Conservation (phyloP, 1,139 yeast species). For the Yamadazyma atmosphaerica region DNA sequence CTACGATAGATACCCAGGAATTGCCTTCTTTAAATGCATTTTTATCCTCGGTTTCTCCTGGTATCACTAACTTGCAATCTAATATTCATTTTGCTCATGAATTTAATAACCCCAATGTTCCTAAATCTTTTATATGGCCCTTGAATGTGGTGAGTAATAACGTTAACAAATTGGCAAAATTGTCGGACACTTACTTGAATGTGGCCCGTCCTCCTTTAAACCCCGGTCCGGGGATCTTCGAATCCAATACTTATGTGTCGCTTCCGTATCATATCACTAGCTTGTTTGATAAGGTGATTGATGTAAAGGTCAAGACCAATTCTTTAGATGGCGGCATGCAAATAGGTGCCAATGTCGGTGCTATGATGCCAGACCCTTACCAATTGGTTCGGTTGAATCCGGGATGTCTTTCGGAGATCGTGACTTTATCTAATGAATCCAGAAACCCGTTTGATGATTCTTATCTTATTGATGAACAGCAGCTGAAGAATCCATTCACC, state of each 20-base stretch:
- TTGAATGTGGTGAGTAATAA: slow-evolving; percentile 21
- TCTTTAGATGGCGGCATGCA: slow-evolving; percentile 50
- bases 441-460: slow-evolving; percentile 11
- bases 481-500: slow-evolving; percentile 30
- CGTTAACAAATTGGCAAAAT: slow-evolving; percentile 17
- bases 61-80: slow-evolving; percentile 32
- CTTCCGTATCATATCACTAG: slow-evolving; percentile 42
- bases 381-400: slow-evolving; percentile 54
- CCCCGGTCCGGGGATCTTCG: slow-evolving; percentile 22
- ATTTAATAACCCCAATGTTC: slow-evolving; percentile 9
- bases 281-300: slow-evolving; percentile 29
- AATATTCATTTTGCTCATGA: slow-evolving; percentile 34
- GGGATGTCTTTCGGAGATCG: slow-evolving; percentile 44
- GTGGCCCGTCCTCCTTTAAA: slow-evolving; percentile 40
- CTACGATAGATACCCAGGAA: slow-evolving; percentile 12
- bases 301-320: slow-evolving; percentile 23
- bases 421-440: slow-evolving; percentile 18
- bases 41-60: slow-evolving; percentile 42
- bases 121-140: slow-evolving; percentile 32
- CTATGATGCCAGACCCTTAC: slow-evolving; percentile 54
- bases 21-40: slow-evolving; percentile 30
- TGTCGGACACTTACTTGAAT: slow-evolving; percentile 34
- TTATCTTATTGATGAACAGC: slow-evolving; percentile 6
- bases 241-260: slow-evolving; percentile 45
- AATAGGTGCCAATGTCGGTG: slow-evolving; percentile 56